A percentile compares a stretch with the other conserved stretches of the same genome.
Conservation (phyloP, 73 alveolate species). For the Paramecium primaurelia region DNA sequence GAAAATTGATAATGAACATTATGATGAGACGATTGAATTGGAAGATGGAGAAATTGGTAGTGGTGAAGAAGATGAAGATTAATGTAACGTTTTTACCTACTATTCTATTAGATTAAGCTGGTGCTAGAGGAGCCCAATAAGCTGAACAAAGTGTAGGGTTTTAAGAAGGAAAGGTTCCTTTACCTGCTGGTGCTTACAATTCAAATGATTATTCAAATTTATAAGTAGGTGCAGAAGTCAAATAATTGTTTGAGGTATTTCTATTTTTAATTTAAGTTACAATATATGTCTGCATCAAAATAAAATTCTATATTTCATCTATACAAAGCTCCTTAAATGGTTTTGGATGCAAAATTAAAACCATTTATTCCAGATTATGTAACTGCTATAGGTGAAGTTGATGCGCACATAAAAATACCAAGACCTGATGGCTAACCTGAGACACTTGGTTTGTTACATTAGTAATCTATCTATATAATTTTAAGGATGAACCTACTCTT, state of each 20-base stretch:
- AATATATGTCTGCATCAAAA: no score
- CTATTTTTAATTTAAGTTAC: neutral
- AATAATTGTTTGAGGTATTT: conserved; percentile 69
- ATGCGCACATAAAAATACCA: conserved; percentile 92
- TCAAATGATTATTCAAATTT: conserved; percentile 85
- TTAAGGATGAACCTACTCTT: conserved; percentile 88
- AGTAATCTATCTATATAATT: neutral
- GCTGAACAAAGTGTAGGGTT: conserved; percentile 32
- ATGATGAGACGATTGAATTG: conserved; percentile 59
- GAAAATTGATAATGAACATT: conserved; percentile 56
- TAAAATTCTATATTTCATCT: no score
- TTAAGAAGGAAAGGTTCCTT: conserved; percentile 45
- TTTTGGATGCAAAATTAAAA: conserved; percentile 90
- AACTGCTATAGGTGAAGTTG: conserved; percentile 97
- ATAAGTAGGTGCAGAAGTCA: conserved; percentile 76
- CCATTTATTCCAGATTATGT: conserved; percentile 95
- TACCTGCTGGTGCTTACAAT: conserved; percentile 76
- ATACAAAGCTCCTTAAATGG: conserved; percentile 89
- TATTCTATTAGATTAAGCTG: conserved; percentile 7
- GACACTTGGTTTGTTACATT: conserved; percentile 80
- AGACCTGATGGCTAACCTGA: conserved; percentile 92
- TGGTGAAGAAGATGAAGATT: conserved; percentile 37
- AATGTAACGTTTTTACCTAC: neutral
- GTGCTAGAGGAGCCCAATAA: conserved; percentile 27
- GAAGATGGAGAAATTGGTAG: conserved; percentile 55